Evolutionary conservation across 371 early-diverging fungal species (phyloP).

Genomic region (Syncephalastrum sp.): DNA sequence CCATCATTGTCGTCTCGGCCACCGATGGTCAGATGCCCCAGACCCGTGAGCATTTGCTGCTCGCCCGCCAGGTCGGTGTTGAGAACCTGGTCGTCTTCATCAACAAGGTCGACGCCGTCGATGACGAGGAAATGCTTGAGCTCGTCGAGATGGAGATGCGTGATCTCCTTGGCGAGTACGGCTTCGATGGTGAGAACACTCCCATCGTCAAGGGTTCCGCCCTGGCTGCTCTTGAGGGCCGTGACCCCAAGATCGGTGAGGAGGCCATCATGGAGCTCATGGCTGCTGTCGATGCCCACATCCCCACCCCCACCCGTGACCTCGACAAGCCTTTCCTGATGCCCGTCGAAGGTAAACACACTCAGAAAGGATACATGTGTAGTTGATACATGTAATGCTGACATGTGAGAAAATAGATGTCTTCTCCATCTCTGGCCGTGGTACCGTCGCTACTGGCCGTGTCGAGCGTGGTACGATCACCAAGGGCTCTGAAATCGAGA

Average conservation of each 20-base stretch:
- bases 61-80: constrained; percentile 97
- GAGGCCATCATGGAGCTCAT: constrained; percentile 88
- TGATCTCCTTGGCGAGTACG: constrained; percentile 89
- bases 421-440: constrained; percentile 98
- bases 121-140: constrained; percentile 96
- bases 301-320: constrained; percentile 93
- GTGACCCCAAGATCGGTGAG: constrained; percentile 90
- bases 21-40: constrained; percentile 96
- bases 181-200: constrained; percentile 90
- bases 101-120: constrained; percentile 99
- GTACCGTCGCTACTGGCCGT: constrained; percentile 97
- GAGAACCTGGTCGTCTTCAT: constrained; percentile 95
- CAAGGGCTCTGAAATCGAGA: constrained; percentile 95
- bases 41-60: constrained; percentile 96
- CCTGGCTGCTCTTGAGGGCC: constrained; percentile 93
- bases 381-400: background rate
- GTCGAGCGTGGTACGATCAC: constrained; percentile 95
- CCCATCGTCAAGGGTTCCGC: constrained; percentile 97
- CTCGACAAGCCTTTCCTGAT: constrained; percentile 99
- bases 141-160: constrained; percentile 99
- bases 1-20: constrained; percentile 98
- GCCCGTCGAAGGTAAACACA: constrained; percentile 81
- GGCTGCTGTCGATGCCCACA: constrained; percentile 91
- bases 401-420: constrained; percentile 63
- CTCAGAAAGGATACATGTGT: background rate